Evolutionary conservation across 306 rosid species (phyloP).

Genomic region (Dicorynia guianensis): DNA sequence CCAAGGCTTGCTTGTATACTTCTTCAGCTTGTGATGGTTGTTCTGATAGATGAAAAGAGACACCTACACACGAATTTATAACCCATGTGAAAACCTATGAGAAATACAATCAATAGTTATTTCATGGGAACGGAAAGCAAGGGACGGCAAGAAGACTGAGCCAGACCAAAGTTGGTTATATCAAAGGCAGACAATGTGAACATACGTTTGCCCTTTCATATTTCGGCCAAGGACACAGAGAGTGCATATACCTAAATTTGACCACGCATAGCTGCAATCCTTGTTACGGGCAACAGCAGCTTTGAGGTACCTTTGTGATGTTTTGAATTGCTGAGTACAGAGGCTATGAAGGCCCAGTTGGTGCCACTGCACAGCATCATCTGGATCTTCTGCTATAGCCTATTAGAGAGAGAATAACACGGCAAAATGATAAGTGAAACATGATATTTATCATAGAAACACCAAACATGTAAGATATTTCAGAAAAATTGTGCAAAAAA

Average conservation of each 20-base stretch:
- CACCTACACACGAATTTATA: slow-evolving; percentile 59
- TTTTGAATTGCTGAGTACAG: slow-evolving; percentile 74
- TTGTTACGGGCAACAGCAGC: slow-evolving; percentile 77
- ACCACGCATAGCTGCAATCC: slow-evolving; percentile 83
- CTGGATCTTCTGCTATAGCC: slow-evolving; percentile 93
- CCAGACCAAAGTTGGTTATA: slow-evolving; percentile 2
- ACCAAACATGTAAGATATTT: slow-evolving; percentile 8
- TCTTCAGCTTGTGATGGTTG: slow-evolving; percentile 75
- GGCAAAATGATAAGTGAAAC: slow-evolving; percentile 15
- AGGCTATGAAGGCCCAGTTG: slow-evolving; percentile 96
- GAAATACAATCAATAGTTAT: not conserved
- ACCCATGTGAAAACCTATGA: slow-evolving; percentile 4
- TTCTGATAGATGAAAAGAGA: slow-evolving; percentile 83
- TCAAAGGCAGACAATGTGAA: slow-evolving; percentile 6
- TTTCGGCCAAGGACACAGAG: not conserved
- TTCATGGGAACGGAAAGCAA: not conserved
- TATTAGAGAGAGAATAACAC: slow-evolving; percentile 40
- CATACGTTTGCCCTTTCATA: not conserved
- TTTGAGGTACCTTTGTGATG: slow-evolving; percentile 83
- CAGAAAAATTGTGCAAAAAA: slow-evolving; percentile 10
- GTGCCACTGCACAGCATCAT: slow-evolving; percentile 92
- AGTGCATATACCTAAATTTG: slow-evolving; percentile 73
- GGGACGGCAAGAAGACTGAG: not conserved
- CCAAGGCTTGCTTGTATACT: slow-evolving; percentile 81
- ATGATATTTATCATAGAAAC: slow-evolving; percentile 28